Conservation (phyloP, 2,329 filamentous ascomycete species). For the Lachnellula arida region DNA sequence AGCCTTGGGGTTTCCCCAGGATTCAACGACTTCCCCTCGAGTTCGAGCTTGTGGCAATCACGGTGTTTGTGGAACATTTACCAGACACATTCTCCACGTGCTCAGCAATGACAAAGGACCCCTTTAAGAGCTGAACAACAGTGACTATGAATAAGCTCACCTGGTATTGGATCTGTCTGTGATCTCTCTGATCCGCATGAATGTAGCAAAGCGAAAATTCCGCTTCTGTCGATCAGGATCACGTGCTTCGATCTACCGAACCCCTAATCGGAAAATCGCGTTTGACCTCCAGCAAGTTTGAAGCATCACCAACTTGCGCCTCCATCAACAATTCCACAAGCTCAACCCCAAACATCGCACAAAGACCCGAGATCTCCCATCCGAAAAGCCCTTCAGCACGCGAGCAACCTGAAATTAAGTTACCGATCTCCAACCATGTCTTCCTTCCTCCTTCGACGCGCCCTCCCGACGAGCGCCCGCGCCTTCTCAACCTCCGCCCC, state of each 20-base stretch:
- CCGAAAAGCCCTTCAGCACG: neutral
- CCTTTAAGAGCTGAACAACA: neutral
- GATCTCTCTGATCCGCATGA: neutral
- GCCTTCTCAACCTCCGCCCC: constrained; percentile 67
- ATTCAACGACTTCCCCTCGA: neutral
- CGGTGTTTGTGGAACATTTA: neutral
- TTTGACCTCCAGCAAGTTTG: neutral
- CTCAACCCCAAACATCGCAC: neutral
- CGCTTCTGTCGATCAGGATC: neutral
- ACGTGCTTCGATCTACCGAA: too few relatives aligned
- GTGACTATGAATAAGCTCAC: neutral
- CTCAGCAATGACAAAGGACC: neutral
- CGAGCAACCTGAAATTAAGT: neutral
- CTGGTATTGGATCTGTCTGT: neutral
- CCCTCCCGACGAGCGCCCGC: constrained; percentile 47
- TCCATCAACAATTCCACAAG: neutral
- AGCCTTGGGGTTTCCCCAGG: neutral
- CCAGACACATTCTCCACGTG: neutral
- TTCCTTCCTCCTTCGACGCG: constrained; percentile 32
- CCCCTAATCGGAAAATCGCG: neutral
- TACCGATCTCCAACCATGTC: constrained; percentile 21
- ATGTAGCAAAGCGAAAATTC: neutral
- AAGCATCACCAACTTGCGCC: neutral
- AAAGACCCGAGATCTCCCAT: neutral
- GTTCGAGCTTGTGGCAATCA: neutral